Conservation (phyloP, 2,329 filamentous ascomycete species). For the Dactylellina leptospora region DNA sequence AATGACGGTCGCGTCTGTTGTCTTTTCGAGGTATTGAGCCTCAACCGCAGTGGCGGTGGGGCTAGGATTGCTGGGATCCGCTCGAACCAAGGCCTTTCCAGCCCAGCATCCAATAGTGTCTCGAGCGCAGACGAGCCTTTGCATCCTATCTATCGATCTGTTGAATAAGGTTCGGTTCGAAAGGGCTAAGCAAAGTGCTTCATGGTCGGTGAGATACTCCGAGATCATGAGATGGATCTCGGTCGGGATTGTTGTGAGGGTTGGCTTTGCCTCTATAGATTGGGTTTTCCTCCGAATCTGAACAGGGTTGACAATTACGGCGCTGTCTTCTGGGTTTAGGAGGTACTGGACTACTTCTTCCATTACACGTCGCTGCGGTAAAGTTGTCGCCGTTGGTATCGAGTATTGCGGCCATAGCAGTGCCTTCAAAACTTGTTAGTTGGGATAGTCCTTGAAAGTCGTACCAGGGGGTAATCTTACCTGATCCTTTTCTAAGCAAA, state of each 20-base stretch:
- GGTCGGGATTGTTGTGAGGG: constrained; percentile 25
- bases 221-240: constrained; percentile 39
- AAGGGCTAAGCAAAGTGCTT: constrained; percentile 29
- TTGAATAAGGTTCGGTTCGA: constrained; percentile 39
- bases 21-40: constrained; percentile 40
- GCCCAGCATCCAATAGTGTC: constrained; percentile 44
- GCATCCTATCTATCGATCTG: constrained; percentile 32
- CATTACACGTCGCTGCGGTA: constrained; percentile 36
- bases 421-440: constrained; percentile 7
- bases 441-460: neutral
- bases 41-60: constrained; percentile 38
- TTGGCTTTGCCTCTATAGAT: constrained; percentile 3
- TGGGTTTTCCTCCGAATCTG: constrained; percentile 13
- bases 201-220: constrained; percentile 36
- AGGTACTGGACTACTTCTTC: constrained; percentile 49
- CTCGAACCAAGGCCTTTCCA: constrained; percentile 32
- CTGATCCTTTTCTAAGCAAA: constrained; percentile 46
- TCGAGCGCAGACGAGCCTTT: constrained; percentile 31
- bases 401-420: constrained; percentile 47
- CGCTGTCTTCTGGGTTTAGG: constrained; percentile 32
- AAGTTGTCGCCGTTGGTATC: constrained; percentile 25
- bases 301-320: constrained; percentile 31
- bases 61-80: constrained; percentile 37
- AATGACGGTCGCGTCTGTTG: constrained; percentile 25
- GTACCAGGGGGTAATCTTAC: constrained; percentile 2